Percentiles rank a stretch among this genome's conserved stretches.
These are phyloP conservation scores for Nicotiana attenuata DNA, from an alignment of 257 asterid species.

Conservation along the genomic window DNA sequence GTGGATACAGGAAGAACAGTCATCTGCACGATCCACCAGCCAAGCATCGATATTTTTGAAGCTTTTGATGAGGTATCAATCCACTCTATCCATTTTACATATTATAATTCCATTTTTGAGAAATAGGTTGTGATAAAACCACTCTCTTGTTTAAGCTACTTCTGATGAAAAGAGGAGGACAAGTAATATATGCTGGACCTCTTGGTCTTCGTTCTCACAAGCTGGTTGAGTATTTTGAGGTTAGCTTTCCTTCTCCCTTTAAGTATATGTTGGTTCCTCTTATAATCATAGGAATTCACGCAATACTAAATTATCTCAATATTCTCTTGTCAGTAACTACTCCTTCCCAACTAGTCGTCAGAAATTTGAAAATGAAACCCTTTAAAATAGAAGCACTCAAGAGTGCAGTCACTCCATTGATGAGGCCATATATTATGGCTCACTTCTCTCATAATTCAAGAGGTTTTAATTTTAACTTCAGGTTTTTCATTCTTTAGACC, in stretches of 20 bases:
- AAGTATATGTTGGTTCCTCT: background rate
- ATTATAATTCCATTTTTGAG: background rate
- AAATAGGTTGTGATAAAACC: background rate
- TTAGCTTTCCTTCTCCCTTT: background rate
- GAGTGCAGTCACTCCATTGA: background rate
- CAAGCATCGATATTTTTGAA: constrained; percentile 85
- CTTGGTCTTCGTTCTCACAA: constrained; percentile 62
- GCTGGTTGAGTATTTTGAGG: constrained; percentile 76
- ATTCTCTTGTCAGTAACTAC: background rate
- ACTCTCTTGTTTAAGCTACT: constrained; percentile 35
- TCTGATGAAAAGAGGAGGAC: constrained; percentile 78
- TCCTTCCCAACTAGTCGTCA: background rate
- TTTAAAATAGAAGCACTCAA: background rate
- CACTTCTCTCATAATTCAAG: background rate
- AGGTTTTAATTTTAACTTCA: background rate
- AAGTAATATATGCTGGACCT: constrained; percentile 59
- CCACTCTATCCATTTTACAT: background rate
- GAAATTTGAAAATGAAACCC: background rate
- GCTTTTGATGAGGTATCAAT: constrained; percentile 76
- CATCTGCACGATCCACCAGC: constrained; percentile 87
- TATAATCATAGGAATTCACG: background rate
- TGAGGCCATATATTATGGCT: background rate
- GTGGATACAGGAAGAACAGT: constrained; percentile 87
- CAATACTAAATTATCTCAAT: background rate
- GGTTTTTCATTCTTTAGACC: constrained; percentile 27